phyloP scores from a whole-genome alignment of 2,329 filamentous ascomycete genomes.

The Harringtonia lauricola region DNA sequence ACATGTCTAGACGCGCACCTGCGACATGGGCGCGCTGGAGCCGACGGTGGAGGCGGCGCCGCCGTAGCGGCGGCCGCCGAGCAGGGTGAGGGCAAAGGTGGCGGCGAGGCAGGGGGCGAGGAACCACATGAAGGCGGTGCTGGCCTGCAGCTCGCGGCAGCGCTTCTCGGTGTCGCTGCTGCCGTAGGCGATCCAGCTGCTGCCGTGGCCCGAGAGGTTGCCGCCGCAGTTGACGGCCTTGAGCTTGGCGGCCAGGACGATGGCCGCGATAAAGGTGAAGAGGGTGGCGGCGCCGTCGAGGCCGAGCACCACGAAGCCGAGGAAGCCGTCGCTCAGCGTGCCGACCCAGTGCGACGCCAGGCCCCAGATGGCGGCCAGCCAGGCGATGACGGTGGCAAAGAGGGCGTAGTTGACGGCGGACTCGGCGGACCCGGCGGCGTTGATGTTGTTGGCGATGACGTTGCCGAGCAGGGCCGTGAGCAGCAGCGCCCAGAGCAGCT shows the following conservation, averaged over 20 bases:
- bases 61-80: slow-evolving; percentile 37
- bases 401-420: slow-evolving; percentile 54
- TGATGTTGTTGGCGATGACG: slow-evolving; percentile 39
- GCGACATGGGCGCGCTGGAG: slow-evolving; percentile 41
- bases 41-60: slow-evolving; percentile 22
- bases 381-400: slow-evolving; percentile 56
- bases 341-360: slow-evolving; percentile 44
- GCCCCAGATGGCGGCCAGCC: slow-evolving; percentile 55
- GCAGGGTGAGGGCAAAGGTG: slow-evolving; percentile 43
- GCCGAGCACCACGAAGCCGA: slow-evolving; percentile 40
- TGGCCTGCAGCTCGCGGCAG: slow-evolving; percentile 66
- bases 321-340: slow-evolving; percentile 23
- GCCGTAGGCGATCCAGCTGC: slow-evolving; percentile 52
- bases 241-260: slow-evolving; percentile 62
- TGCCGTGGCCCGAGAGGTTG: slow-evolving; percentile 20
- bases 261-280: slow-evolving; percentile 59
- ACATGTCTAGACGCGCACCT: slow-evolving; percentile 31
- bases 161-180: slow-evolving; percentile 48
- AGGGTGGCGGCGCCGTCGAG: slow-evolving; percentile 50
- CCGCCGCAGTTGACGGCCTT: slow-evolving; percentile 58
- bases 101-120: slow-evolving; percentile 52
- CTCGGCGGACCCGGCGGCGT: slow-evolving; percentile 27
- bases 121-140: slow-evolving; percentile 70
- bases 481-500: slow-evolving; percentile 41
- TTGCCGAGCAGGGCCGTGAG: slow-evolving; percentile 47